Evolutionary conservation across 495 filamentous ascomycete genomes (phyloP).

Genomic region (Trichocladium antarcticum): DNA sequence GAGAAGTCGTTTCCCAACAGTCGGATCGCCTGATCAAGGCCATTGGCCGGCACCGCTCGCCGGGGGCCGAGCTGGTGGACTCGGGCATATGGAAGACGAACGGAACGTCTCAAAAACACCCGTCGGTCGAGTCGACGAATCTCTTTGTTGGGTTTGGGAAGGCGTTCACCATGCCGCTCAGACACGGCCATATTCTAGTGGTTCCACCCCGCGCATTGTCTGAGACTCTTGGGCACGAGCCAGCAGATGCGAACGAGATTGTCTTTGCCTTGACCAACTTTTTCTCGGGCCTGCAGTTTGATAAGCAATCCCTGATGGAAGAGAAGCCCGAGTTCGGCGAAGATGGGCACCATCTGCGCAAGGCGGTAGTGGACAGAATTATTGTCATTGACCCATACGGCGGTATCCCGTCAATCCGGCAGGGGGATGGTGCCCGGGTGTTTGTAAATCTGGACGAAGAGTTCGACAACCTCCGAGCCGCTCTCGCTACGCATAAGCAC

Average conservation of each 20-base stretch:
- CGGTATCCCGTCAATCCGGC: constrained; percentile 64
- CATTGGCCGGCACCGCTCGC: constrained; percentile 54
- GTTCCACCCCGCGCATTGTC: constrained; percentile 60
- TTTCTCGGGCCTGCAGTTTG: constrained; percentile 50
- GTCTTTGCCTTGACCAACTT: constrained; percentile 62
- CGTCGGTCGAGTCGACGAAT: constrained; percentile 17
- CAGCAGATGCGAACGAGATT: constrained; percentile 53
- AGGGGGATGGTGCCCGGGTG: constrained; percentile 61
- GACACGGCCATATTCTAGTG: constrained; percentile 67
- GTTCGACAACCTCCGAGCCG: constrained; percentile 51
- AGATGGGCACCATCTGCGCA: constrained; percentile 33
- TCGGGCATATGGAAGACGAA: constrained; percentile 40
- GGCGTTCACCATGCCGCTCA: constrained; percentile 56
- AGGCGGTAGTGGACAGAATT: constrained; percentile 65
- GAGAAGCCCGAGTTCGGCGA: constrained; percentile 36
- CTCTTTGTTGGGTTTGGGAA: constrained; percentile 39
- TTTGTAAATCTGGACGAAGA: constrained; percentile 97
- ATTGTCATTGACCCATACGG: constrained; percentile 84
- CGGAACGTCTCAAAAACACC: constrained; percentile 18
- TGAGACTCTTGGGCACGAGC: constrained; percentile 42
- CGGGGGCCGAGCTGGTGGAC: constrained; percentile 57
- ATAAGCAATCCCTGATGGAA: neutral
- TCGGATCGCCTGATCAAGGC: constrained; percentile 62
- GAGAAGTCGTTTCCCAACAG: constrained; percentile 49
- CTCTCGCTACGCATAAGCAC: constrained; percentile 34